Base-by-base conservation (phyloP, 352 stramenopile species). In the Phytopythium sindhum region DNA sequence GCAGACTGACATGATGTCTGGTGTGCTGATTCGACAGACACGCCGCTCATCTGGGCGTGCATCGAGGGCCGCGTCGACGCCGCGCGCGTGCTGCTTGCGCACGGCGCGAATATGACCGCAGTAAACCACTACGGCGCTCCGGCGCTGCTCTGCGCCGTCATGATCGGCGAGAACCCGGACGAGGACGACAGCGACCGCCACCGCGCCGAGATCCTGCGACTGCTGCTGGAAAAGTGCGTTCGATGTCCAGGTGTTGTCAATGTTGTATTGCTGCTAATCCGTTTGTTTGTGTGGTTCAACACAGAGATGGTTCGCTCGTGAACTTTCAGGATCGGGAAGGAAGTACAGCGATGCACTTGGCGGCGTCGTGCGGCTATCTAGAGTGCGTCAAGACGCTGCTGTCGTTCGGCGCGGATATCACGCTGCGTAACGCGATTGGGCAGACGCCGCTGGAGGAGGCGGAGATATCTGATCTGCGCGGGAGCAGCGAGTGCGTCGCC, bases 241-340 rank as follows among this genome's bases (percentile, higher is more conserved):
- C n/a, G 9, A 5, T 57, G 44, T 21, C 9, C 29, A 26, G 5
- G 21, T 45, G 33, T 5, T 21, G n/a, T 14, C 33, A 21, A 50
- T 15, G 26, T 64, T 35, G 3, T 24, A 12, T 17, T 51, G 4
- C 35, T 21, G 12, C 14, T 26, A 52, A 19, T 23, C 4, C 10
- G n/a, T 11, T 57, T 19, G 10, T 69, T 0, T 45, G 14, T 26
- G 31, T 23, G 4, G 11, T 37, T 1, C 4, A 17, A 41, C 0
- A 14, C 56, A 85, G 74, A 50, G 89, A 89, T 55, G 61, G 58
- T 11, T 78, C 89, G 61, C 66, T 93, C 7, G 75, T 91, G 39
- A 95, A 93, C 60, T 89, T 89, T 37, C 86, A 95, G 59, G 86
- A 95, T 61, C 81, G 77, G 14, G 86, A 95, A 63, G 84, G 84